Percentiles rank a stretch among this genome's conserved stretches.
These are phyloP conservation scores for Tuber calosporum DNA, from an alignment of 495 filamentous ascomycete genomes.

Conservation along the genomic window DNA sequence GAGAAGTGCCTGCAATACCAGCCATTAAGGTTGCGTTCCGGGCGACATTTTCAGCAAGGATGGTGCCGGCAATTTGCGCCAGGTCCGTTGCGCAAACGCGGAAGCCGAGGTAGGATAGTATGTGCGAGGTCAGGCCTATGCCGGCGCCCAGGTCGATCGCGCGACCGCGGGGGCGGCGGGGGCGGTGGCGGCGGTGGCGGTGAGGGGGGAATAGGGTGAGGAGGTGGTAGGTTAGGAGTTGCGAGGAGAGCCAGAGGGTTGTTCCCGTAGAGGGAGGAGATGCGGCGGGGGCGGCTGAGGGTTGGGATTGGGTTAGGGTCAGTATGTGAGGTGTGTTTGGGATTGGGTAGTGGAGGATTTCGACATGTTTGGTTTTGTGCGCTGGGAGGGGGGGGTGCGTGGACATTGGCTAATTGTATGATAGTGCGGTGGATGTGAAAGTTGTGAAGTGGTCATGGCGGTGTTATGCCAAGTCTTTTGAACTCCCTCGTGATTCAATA, in stretches of 20 bases:
- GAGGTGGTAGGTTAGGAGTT: conserved; percentile 34
- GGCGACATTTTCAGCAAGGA: conserved; percentile 15
- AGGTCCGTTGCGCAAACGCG: conserved; percentile 38
- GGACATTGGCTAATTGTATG: neutral
- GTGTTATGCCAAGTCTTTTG: too few species aligned
- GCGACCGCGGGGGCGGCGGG: neutral
- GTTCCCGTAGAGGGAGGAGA: conserved; percentile 20
- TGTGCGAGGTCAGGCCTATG: conserved; percentile 33
- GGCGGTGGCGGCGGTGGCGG: neutral
- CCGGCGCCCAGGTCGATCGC: conserved; percentile 40
- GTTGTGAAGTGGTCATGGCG: too few species aligned
- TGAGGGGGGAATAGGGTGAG: conserved; percentile 3
- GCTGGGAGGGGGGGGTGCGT: conserved; percentile 32
- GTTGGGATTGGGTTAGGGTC: conserved; percentile 17
- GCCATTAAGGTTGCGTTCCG: conserved; percentile 3
- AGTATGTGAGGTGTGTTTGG: conserved; percentile 18
- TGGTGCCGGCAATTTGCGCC: neutral
- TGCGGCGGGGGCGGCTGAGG: neutral
- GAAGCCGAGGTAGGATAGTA: conserved; percentile 32
- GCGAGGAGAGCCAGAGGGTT: conserved; percentile 33
- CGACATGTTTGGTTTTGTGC: conserved; percentile 22
- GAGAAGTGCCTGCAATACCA: neutral
- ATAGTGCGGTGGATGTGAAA: too few species aligned
- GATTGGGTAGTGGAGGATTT: conserved; percentile 21
- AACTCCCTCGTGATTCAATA: too few species aligned